These are phyloP conservation scores for Candida frijolesensis DNA, from an alignment of 1,139 yeast genomes.

Conservation along the genomic window DNA sequence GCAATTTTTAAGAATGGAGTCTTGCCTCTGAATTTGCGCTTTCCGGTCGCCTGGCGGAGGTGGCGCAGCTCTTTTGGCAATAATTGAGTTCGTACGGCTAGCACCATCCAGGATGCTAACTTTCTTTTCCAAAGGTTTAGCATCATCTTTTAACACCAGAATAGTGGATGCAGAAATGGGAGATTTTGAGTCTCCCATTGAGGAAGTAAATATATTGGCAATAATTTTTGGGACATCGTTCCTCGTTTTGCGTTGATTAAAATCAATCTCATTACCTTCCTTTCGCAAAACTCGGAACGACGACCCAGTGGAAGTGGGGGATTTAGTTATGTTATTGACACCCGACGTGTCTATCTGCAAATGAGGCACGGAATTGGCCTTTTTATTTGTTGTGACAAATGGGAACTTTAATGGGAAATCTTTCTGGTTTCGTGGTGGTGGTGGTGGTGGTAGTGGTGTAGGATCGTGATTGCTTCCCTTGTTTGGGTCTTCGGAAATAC, in stretches of 20 bases:
- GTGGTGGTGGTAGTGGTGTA: neutral
- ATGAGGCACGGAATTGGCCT: constrained; percentile 18
- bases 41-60: constrained; percentile 55
- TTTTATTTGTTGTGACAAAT: constrained; percentile 12
- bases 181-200: constrained; percentile 37
- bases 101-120: constrained; percentile 2
- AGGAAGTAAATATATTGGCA: constrained; percentile 48
- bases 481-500: constrained; percentile 18
- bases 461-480: neutral
- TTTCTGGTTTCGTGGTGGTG: constrained; percentile 11
- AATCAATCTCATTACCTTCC: constrained; percentile 66
- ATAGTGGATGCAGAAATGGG: constrained; percentile 46
- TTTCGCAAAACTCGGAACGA: constrained; percentile 65
- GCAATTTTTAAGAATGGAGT: constrained; percentile 18
- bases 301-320: constrained; percentile 14
- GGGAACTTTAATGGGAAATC: constrained; percentile 17
- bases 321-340: constrained; percentile 12
- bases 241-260: constrained; percentile 77
- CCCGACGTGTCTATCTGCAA: constrained; percentile 33
- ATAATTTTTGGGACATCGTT: constrained; percentile 53
- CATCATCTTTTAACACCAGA: constrained; percentile 32
- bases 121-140: neutral
- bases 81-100: constrained; percentile 27
- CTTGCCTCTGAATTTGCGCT: constrained; percentile 18
- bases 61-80: constrained; percentile 74